Conservation (phyloP, 2,329 filamentous ascomycete species). For the Dryadomyces quercus-mongolicae region DNA sequence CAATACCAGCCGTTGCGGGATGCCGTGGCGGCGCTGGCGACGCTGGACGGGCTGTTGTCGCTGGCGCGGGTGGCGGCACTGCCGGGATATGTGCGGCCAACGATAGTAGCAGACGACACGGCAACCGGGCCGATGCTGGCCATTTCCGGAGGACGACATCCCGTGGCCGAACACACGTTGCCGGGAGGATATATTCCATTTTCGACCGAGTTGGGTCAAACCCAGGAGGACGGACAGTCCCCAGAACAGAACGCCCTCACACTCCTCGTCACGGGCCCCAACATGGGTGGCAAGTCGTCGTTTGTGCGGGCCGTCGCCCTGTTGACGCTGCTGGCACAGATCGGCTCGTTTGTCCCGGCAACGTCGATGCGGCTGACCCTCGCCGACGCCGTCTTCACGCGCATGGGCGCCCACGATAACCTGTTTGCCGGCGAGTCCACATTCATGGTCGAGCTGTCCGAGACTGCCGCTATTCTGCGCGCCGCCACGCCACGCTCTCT, state of each 20-base stretch:
- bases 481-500: slow-evolving; percentile 74
- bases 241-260: slow-evolving; percentile 28
- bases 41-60: slow-evolving; percentile 80
- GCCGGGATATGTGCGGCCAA: slow-evolving; percentile 78
- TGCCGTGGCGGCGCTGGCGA: slow-evolving; percentile 72
- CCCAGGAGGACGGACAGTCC: too few relatives aligned
- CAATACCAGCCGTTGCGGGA: slow-evolving; percentile 86
- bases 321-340: slow-evolving; percentile 85
- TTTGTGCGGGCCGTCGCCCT: slow-evolving; percentile 90
- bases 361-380: slow-evolving; percentile 62
- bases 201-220: slow-evolving; percentile 58
- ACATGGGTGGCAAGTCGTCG: slow-evolving; percentile 98
- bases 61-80: slow-evolving; percentile 73
- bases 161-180: slow-evolving; percentile 88
- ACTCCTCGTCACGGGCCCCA: slow-evolving; percentile 86
- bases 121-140: slow-evolving; percentile 33
- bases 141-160: slow-evolving; percentile 69
- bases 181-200: slow-evolving; percentile 87
- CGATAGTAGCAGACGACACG: slow-evolving; percentile 38
- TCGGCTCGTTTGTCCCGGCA: slow-evolving; percentile 89
- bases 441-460: slow-evolving; percentile 95
- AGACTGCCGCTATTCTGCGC: slow-evolving; percentile 84
- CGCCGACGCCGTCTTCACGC: slow-evolving; percentile 83
- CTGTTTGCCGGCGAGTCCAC: slow-evolving; percentile 90
- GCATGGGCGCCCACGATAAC: slow-evolving; percentile 93